Percentiles rank a stretch among this genome's conserved stretches.
Evolutionary conservation across 495 filamentous ascomycete species (phyloP).

Genomic region (Talaromyces stipitatus): DNA sequence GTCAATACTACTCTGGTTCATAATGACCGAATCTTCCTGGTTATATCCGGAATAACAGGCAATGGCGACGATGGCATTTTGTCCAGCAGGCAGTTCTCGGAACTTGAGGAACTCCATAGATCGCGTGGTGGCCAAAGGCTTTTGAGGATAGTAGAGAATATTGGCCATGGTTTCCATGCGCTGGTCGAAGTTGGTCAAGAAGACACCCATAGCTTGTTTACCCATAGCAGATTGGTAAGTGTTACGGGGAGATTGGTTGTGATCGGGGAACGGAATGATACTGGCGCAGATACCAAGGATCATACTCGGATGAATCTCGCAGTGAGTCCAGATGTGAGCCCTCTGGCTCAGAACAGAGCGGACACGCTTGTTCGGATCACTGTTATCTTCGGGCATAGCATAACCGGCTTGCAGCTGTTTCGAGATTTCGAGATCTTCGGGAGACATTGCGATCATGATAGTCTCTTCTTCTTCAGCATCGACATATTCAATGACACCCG

Average conservation of each 20-base stretch:
- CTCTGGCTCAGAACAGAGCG: slow-evolving; percentile 75
- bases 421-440: slow-evolving; percentile 78
- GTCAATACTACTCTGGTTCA: slow-evolving; percentile 99
- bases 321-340: slow-evolving; percentile 90
- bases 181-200: slow-evolving; percentile 88
- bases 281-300: slow-evolving; percentile 95
- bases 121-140: slow-evolving; percentile 88
- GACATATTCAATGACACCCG: slow-evolving; percentile 85
- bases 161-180: slow-evolving; percentile 99
- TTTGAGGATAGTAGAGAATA: slow-evolving; percentile 97
- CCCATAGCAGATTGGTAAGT: slow-evolving; percentile 99
- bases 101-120: slow-evolving; percentile 99
- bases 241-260: slow-evolving; percentile 97
- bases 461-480: slow-evolving; percentile 98
- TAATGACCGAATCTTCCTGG: slow-evolving; percentile 99
- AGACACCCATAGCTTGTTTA: slow-evolving; percentile 99
- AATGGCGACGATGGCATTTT: slow-evolving; percentile 98
- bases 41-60: slow-evolving; percentile 98
- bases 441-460: slow-evolving; percentile 98
- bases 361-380: slow-evolving; percentile 68
- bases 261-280: slow-evolving; percentile 99
- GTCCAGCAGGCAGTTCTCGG: slow-evolving; percentile 90
- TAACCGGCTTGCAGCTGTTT: slow-evolving; percentile 61
- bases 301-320: slow-evolving; percentile 99
- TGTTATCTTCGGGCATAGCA: slow-evolving; percentile 45